Evolutionary conservation across 305 asterid genomes (phyloP), one percentile per base, ranked within the genome.

Genomic region (Fraxinus ornus): DNA sequence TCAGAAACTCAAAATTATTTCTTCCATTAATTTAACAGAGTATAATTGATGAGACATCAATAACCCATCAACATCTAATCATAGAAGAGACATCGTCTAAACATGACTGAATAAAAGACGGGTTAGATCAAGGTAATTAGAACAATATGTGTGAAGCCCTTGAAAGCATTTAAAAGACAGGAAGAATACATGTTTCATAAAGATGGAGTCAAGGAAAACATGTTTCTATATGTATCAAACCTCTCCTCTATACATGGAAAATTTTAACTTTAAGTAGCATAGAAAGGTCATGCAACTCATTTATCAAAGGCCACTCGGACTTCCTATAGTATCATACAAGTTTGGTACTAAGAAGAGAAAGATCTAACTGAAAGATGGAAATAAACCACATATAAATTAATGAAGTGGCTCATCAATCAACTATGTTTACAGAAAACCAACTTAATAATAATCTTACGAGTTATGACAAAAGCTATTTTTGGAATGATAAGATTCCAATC

Each of bases 81-180:
- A 77, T 32, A 64, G 60, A 78, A 24, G 30, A 79, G 39, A 75
- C 36, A 71, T 41, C 81, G 57, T 84, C 78, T 33, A 60, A 57
- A 32, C 24, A 81, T 49, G 78, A 44, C 44, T 73, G 57, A 79
- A 44, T 39, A 79, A 75, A 60, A 15, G 41, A 72, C 1, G 41
- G 36, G 21, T 39, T 6, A 75, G 17, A 39, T 21, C 55, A 75
- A 75, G 17, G 28, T 75, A 9, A 41, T 49, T 37, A 75, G 17
- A 75, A 7, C 35, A 39, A 41, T 1, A 22, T 7, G 36, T 75
- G 35, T 4, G 21, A 30, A 75, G 55, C 24, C 19, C 21, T 0
- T 55, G 66, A 49, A 75, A 79, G 28, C 1, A 17, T 66, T 78
- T n/a, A 55, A 55, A 17, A 6, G 24, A 47, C 57, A 12, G 21